Conservation (phyloP, 306 rosid genomes). For the barrel medic (Medicago truncatula) region DNA sequence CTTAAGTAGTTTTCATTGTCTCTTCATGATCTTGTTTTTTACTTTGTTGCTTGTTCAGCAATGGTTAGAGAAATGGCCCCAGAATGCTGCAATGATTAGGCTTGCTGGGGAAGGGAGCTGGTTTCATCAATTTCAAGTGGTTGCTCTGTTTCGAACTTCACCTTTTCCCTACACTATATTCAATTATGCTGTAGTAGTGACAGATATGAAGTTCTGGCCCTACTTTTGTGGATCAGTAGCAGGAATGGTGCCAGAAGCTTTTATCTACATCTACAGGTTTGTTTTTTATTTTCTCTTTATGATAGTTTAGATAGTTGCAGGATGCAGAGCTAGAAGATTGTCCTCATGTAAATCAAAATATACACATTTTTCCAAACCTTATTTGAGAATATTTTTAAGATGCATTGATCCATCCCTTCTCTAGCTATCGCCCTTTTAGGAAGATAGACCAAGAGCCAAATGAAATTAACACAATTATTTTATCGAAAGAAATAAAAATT, state of each 20-base stretch:
- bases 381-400: constrained; percentile 14
- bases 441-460: constrained; percentile 14
- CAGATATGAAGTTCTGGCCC: constrained; percentile 96
- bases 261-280: constrained; percentile 92
- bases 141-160: constrained; percentile 87
- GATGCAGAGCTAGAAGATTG: not conserved
- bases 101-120: constrained; percentile 96
- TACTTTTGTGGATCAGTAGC: constrained; percentile 90
- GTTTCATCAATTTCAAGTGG: constrained; percentile 90
- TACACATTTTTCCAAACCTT: not conserved
- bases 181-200: constrained; percentile 91
- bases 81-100: constrained; percentile 84
- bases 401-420: not conserved
- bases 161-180: constrained; percentile 98
- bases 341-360: not conserved
- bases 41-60: constrained; percentile 59
- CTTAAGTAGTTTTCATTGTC: constrained; percentile 1
- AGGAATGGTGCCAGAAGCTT: constrained; percentile 98
- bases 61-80: constrained; percentile 95
- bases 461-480: not conserved
- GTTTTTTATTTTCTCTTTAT: constrained; percentile 28
- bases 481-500: not conserved
- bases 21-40: constrained; percentile 31
- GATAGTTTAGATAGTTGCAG: constrained; percentile 13
- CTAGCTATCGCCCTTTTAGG: not conserved